Conservation (phyloP, 305 asterid species). For the Fraxinus albicans region DNA sequence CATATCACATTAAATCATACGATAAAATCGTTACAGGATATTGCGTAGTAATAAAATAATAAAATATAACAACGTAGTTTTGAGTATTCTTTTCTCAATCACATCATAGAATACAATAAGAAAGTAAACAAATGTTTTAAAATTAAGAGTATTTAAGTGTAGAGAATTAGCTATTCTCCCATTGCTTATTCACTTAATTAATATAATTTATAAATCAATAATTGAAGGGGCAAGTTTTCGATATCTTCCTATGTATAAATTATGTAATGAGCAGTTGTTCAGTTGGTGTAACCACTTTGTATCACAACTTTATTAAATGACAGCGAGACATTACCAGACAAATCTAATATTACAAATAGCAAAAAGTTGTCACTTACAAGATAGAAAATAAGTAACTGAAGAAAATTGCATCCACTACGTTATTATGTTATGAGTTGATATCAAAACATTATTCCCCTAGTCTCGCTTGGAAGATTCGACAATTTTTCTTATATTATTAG, state of each 20-base stretch:
- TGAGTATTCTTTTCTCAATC: not conserved
- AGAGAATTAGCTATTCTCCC: not conserved
- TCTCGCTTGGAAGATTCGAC: not conserved
- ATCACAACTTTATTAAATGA: constrained; percentile 23
- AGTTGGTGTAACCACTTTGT: not conserved
- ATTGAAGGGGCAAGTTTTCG: constrained; percentile 19
- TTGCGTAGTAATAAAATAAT: too few relatives aligned
- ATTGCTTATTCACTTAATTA: not conserved
- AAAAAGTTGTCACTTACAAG: not conserved
- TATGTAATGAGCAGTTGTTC: not conserved
- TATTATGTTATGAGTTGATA: not conserved
- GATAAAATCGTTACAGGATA: not conserved
- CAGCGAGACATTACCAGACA: constrained; percentile 6
- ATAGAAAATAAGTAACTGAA: too few relatives aligned
- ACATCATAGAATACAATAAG: not conserved
- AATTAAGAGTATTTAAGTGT: constrained; percentile 5
- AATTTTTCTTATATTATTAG: too few relatives aligned
- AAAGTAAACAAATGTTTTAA: not conserved
- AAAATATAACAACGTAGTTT: not conserved
- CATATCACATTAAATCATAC: not conserved
- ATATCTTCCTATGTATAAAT: not conserved
- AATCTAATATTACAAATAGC: constrained; percentile 5
- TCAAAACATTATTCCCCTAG: not conserved
- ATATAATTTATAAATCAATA: constrained; percentile 16
- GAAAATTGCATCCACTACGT: not conserved